Evolutionary conservation across 2,329 filamentous ascomycete genomes (phyloP), one percentile per base, ranked within the genome.

Genomic region (Fusarium sp.): DNA sequence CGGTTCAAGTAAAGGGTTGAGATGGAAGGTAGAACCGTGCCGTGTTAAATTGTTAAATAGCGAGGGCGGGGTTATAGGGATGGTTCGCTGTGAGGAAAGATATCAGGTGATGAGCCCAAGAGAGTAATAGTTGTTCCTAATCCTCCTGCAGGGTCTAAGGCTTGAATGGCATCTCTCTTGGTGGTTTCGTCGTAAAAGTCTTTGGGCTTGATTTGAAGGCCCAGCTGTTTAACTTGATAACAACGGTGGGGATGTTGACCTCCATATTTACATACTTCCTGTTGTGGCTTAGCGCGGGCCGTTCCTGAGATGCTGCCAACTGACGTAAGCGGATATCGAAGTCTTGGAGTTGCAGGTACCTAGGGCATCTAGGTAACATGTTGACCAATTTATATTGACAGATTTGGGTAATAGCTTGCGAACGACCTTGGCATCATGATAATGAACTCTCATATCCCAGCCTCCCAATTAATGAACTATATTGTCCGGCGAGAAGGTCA

Each of bases 191-290:
- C 19, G 22, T 43, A 19, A 22, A 29, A 11, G 19, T 29, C 7
- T 26, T 22, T n/a, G 12, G 7, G 31, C 31, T 25, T 26, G 12
- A 12, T 25, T 28, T 36, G 25, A 4, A 49, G 7, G 32, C 24
- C 28, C n/a, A 26, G 38, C 24, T 53, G 35, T 54, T 53, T 34
- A 46, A 52, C 24, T 28, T 53, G 31, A 47, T 43, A 45, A 35
- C 24, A 19, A 47, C 43, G 57, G 39, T 53, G 42, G 47, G 49
- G 28, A 24, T 45, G 50, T 45, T 22, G 31, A 34, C 31, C 31
- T 34, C 31, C 31, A 29, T 57, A 53, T 59, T 59, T 59, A 53
- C 54, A 59, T 46, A 46, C 29, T 53, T 36, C 56, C 56, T 10
- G n/a, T 44, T 59, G 9, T 12, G 47, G 42, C 24, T 45, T 59